phyloP scores from a whole-genome alignment of 352 stramenopile species.

The Phytophthora capsici region DNA sequence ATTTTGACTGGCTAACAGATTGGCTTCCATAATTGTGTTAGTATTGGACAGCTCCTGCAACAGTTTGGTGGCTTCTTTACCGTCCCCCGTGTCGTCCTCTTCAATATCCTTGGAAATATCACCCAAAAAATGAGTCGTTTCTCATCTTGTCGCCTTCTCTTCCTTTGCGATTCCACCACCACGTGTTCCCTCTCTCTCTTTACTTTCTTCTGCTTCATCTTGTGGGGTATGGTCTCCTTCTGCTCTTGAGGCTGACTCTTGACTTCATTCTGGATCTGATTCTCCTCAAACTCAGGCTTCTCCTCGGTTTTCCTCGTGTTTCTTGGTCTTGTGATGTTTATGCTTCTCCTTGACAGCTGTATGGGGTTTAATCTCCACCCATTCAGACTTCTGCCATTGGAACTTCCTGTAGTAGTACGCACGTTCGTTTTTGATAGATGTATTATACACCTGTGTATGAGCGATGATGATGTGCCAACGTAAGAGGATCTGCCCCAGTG shows the following conservation, averaged over 20 bases:
- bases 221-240: constrained; percentile 5
- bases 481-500: too few species aligned
- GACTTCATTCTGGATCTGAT: constrained; percentile 20
- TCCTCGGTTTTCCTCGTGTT: constrained; percentile 17
- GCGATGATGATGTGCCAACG: too few species aligned
- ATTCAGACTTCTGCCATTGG: constrained; percentile 80
- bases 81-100: constrained; percentile 73
- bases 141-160: constrained; percentile 58
- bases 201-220: constrained; percentile 55
- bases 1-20: constrained; percentile 84
- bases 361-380: constrained; percentile 80
- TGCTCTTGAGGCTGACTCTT: constrained; percentile 9
- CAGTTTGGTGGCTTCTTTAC: constrained; percentile 74
- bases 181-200: constrained; percentile 39
- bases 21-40: constrained; percentile 86
- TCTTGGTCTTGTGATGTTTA: constrained; percentile 39
- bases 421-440: constrained; percentile 85
- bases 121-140: constrained; percentile 84
- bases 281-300: constrained; percentile 9
- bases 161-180: constrained; percentile 35
- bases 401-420: constrained; percentile 91
- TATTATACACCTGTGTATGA: too few species aligned
- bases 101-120: constrained; percentile 43
- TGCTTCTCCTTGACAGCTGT: constrained; percentile 23
- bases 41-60: constrained; percentile 73